Evolutionary conservation across 345 rosid genomes (phyloP).

Genomic region (Abelmoschus esculentus): DNA sequence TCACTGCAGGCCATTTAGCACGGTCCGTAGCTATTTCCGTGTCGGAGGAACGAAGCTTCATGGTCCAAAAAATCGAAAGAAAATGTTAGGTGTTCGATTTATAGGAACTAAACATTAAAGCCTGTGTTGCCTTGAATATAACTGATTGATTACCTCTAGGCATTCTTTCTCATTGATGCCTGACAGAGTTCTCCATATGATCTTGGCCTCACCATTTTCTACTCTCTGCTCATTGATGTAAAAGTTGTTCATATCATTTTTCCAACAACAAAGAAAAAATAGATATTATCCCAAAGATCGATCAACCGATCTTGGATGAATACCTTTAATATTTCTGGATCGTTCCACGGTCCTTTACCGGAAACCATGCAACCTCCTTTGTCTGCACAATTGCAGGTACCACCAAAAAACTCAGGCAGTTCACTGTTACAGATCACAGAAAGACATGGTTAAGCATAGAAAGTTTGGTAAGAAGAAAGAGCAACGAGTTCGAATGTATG

Average conservation of each 20-base stretch:
- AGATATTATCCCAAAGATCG: neutral
- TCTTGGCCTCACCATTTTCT: constrained; percentile 58
- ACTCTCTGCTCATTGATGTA: constrained; percentile 39
- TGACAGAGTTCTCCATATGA: constrained; percentile 33
- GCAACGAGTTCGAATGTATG: neutral
- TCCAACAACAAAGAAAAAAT: neutral
- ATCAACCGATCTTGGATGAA: neutral
- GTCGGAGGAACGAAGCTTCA: constrained; percentile 24
- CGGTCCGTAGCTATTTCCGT: constrained; percentile 4
- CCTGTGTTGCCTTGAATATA: neutral
- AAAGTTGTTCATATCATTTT: neutral
- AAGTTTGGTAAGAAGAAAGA: too few species aligned
- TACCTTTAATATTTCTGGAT: constrained; percentile 66
- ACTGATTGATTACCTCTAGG: constrained; percentile 18
- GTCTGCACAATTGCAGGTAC: constrained; percentile 72
- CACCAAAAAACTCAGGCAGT: constrained; percentile 86
- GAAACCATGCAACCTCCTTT: constrained; percentile 93
- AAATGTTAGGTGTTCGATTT: neutral
- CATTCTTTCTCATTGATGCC: constrained; percentile 39
- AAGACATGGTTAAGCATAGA: neutral
- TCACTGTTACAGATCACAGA: constrained; percentile 37
- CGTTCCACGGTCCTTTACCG: constrained; percentile 96
- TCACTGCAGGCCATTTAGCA: constrained; percentile 1
- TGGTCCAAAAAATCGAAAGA: neutral
- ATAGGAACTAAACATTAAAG: neutral